These are phyloP conservation scores for Aspergillus transmontanensis DNA, from an alignment of 2,329 filamentous ascomycete genomes.

Conservation along the genomic window DNA sequence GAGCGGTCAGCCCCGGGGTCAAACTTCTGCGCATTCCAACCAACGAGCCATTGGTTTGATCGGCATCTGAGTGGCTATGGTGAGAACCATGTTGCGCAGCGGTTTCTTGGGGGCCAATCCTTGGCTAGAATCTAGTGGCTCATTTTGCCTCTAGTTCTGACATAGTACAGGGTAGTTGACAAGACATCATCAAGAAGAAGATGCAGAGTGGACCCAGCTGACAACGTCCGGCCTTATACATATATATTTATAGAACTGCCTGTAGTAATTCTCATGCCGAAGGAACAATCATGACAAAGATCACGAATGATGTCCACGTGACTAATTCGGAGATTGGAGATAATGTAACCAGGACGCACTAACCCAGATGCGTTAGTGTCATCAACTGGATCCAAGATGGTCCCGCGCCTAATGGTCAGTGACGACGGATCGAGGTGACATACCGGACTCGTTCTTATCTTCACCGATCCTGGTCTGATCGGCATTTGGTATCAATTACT, in stretches of 20 bases:
- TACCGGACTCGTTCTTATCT: neutral
- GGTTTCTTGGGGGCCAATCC: constrained; percentile 5
- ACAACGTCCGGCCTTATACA: no score
- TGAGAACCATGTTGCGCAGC: neutral
- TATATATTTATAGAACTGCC: neutral
- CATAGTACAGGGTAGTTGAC: neutral
- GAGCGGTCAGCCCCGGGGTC: neutral
- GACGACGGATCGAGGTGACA: neutral
- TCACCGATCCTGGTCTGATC: constrained; percentile 9
- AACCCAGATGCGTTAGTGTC: neutral
- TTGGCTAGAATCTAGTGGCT: neutral
- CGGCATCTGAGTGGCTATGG: constrained; percentile 1
- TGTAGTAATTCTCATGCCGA: neutral
- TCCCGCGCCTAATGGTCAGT: neutral
- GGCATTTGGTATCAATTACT: neutral
- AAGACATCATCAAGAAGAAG: neutral
- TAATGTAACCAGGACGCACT: neutral
- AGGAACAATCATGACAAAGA: neutral
- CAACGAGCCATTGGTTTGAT: neutral
- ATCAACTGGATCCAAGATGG: neutral
- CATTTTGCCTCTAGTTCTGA: neutral
- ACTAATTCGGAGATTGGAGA: constrained; percentile 7
- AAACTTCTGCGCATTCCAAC: neutral
- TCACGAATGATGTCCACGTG: constrained; percentile 5
- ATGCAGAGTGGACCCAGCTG: neutral